Evolutionary conservation across 805 yeast species (phyloP), one percentile per base, ranked within the genome.

Genomic region (Candida bentonensis): DNA sequence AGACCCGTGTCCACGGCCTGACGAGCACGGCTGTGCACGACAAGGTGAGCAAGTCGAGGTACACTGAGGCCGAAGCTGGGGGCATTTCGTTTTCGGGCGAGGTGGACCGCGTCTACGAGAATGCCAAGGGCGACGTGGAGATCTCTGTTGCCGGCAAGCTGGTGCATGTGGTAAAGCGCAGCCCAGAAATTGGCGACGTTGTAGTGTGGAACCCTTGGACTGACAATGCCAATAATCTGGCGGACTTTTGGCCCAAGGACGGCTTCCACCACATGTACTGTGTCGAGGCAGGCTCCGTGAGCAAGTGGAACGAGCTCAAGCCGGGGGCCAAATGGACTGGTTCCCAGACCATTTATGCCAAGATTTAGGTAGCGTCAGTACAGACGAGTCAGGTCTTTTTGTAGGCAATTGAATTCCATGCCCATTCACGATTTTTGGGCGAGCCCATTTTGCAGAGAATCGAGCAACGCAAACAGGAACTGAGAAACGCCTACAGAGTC

Each of bases 141-240:
- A 78, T 88, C 43, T 76, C 80, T 41, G 79, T 76, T 47, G 70
- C 72, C 45, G 92, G 89, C 40, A 72, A 76, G 50, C 88, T 85
- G 4, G 60, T 77, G 42, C 81, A 80, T 59, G 78, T 82, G 36
- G 62, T 89, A 27, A 67, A 47, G 26, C 43, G 73, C 44, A 72
- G 94, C 57, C 65, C 64, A 15, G 79, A 79, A 53, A 66, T 84
- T 36, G 72, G 68, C 26, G 82, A 77, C 51, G 65, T 73, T 27
- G 97, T 92, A 42, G 96, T 92, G 45, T 92, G 98, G 98, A 92
- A 92, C 63, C 98, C 98, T 28, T 92, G 97, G 98, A 68, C 74
- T 51, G 72, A 81, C 46, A 84, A 82, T 61, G 75, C 92, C n/a
- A 68, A 65, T 21, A 79, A 81, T 1, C 84, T 92, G 89, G 79